These are phyloP conservation scores for Ilyonectria sp. DNA, from an alignment of 2,329 filamentous ascomycete genomes.

Conservation along the genomic window DNA sequence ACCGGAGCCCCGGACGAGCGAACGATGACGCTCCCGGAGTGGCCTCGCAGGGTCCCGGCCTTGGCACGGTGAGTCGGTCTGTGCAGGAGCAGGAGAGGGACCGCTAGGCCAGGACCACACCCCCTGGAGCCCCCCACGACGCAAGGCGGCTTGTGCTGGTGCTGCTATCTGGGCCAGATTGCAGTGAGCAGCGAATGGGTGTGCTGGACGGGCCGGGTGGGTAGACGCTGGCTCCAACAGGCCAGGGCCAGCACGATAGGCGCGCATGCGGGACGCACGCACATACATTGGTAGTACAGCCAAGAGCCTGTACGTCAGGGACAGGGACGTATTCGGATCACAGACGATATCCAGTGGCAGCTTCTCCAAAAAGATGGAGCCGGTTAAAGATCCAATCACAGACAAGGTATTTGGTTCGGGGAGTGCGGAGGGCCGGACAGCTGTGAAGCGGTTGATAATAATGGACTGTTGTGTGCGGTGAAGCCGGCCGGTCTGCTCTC, in stretches of 20 bases:
- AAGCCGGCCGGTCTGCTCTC: background rate
- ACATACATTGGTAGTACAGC: constrained; percentile 21
- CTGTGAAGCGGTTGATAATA: constrained; percentile 32
- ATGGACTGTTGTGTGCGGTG: constrained; percentile 34
- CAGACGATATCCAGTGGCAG: constrained; percentile 13
- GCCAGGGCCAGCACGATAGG: constrained; percentile 33
- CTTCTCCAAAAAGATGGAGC: constrained; percentile 13
- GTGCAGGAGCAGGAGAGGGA: constrained; percentile 38
- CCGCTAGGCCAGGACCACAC: constrained; percentile 31
- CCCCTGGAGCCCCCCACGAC: constrained; percentile 42
- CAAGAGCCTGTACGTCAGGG: constrained; percentile 31
- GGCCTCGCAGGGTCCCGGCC: constrained; percentile 18
- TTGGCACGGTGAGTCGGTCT: constrained; percentile 42
- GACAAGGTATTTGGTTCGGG: constrained; percentile 35
- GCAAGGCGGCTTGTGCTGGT: constrained; percentile 28
- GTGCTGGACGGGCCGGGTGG: constrained; percentile 15
- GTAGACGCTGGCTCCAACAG: constrained; percentile 29
- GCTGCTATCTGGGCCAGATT: constrained; percentile 40
- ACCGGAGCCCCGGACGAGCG: constrained; percentile 31
- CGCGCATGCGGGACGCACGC: constrained; percentile 36
- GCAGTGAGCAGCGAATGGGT: constrained; percentile 23
- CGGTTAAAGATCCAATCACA: constrained; percentile 41
- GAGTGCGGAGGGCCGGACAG: constrained; percentile 10
- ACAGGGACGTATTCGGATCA: constrained; percentile 41
- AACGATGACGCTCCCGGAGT: constrained; percentile 41